Conservation (phyloP, 202 grass and related monocot genomes). For the Panicum virgatum region DNA sequence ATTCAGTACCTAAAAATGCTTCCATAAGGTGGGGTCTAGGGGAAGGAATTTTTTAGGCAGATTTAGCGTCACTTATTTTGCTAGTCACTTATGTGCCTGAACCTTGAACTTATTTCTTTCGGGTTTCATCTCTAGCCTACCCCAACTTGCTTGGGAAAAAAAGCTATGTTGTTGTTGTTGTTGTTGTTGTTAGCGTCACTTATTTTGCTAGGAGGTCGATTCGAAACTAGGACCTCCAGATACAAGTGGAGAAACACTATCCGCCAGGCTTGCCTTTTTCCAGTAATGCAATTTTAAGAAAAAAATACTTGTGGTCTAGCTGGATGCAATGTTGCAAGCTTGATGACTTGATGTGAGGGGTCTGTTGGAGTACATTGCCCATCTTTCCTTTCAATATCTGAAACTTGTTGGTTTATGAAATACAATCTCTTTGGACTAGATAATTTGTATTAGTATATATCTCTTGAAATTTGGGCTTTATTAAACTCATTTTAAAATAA, state of each 20-base stretch:
- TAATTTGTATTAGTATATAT: not conserved
- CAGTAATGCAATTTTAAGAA: not conserved
- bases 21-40: not conserved
- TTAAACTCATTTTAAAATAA: slow-evolving; percentile 5
- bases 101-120: too few species aligned
- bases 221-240: not conserved
- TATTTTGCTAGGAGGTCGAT: not conserved
- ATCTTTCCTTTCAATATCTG: not conserved
- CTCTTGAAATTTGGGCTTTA: not conserved
- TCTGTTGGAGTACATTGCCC: not conserved
- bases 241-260: not conserved
- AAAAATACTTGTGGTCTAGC: not conserved
- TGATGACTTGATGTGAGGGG: not conserved
- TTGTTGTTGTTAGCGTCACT: not conserved
- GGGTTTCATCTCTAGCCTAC: too few species aligned
- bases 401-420: not conserved
- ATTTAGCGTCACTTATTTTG: not conserved
- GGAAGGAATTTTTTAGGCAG: not conserved
- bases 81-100: too few species aligned
- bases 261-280: not conserved
- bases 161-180: too few species aligned
- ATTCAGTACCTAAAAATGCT: not conserved
- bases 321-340: not conserved
- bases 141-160: too few species aligned
- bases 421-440: not conserved